Base-by-base conservation (phyloP, 148 eudicot genomes). In the Rheum nobile region DNA sequence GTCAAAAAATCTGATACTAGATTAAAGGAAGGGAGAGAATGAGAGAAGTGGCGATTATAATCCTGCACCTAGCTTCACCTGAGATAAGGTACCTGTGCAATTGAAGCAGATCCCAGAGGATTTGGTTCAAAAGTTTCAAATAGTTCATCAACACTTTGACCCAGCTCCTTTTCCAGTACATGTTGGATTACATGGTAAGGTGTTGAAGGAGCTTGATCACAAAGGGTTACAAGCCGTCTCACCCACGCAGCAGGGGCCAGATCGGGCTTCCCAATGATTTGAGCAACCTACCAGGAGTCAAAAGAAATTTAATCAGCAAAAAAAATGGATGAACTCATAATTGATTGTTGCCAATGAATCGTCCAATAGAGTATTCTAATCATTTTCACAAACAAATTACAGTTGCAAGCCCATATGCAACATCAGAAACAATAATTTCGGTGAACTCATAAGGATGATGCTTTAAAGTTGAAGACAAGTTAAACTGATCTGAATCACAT, bases 191-290 rank as follows among this genome's bases (percentile, higher is more conserved):
- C 87, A 52, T 88, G 79, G 72, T 82, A 86, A 19, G 92, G 89
- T 47, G 96, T 91, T 26, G 87, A 77, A 19, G 98, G 96, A 78
- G 98, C 96, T 79, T 89, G 96, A 84, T 95, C 98, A 74, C 98
- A 95, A 19, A 95, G 85, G 11, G 98, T 95, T 71, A 95, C 97
- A 17, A 95, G 91, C 82, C 91, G 86, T 76, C 76, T 87, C 79
- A 95, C 98, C 98, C 98, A 95, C 0, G 98, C 85, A 78, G 93
- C 93, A 19, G 97, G 97, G 5, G 98, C 97, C 84, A 95, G 78
- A 79, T 95, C 98, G 24, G 98, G 98, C 85, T 95, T 95, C 83
- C 97, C 98, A 67, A 95, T 13, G 43, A 95, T 80, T 82, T 95
- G 98, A 71, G 98, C 98, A 76, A 95, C 71, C 98, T 95, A 75